Percentiles rank a stretch among this genome's conserved stretches.
Conservation (phyloP, 1,284 basidiomycete species). For the Ceratobasidium sp. region DNA sequence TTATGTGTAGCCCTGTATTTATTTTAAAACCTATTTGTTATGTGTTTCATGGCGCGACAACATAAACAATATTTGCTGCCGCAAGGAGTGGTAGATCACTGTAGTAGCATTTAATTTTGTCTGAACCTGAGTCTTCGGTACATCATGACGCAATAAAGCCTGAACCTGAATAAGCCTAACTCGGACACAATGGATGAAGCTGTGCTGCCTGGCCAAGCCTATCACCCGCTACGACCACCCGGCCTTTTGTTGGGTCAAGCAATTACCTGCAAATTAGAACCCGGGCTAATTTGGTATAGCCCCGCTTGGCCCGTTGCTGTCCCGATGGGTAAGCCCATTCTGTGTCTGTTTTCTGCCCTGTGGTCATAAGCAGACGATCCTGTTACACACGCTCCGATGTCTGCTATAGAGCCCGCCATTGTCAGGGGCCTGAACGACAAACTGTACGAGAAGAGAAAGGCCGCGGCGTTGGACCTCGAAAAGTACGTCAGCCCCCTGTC, state of each 20-base stretch:
- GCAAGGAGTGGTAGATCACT: too few species aligned
- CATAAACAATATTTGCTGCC: background rate
- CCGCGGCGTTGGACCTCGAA: slow-evolving; percentile 94
- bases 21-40: too few species aligned
- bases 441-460: slow-evolving; percentile 95
- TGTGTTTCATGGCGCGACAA: too few species aligned
- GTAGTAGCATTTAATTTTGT: background rate
- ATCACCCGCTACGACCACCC: background rate
- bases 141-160: slow-evolving; percentile 32
- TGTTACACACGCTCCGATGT: slow-evolving; percentile 14
- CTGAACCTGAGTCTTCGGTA: slow-evolving; percentile 2
- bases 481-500: slow-evolving; percentile 65
- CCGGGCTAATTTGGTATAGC: slow-evolving; percentile 27
- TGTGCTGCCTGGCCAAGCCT: slow-evolving; percentile 10
- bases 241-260: background rate
- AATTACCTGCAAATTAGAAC: slow-evolving; percentile 23
- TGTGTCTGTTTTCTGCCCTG: background rate
- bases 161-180: slow-evolving; percentile 19
- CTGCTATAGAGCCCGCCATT: slow-evolving; percentile 50
- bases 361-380: background rate
- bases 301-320: slow-evolving; percentile 5
- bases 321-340: slow-evolving; percentile 29
- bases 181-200: slow-evolving; percentile 7
- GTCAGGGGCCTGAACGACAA: slow-evolving; percentile 77
- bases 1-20: too few species aligned